These are phyloP conservation scores for Ophiocordyceps polyrhachis-furcata DNA, from an alignment of 2,329 filamentous ascomycete genomes.

Conservation along the genomic window DNA sequence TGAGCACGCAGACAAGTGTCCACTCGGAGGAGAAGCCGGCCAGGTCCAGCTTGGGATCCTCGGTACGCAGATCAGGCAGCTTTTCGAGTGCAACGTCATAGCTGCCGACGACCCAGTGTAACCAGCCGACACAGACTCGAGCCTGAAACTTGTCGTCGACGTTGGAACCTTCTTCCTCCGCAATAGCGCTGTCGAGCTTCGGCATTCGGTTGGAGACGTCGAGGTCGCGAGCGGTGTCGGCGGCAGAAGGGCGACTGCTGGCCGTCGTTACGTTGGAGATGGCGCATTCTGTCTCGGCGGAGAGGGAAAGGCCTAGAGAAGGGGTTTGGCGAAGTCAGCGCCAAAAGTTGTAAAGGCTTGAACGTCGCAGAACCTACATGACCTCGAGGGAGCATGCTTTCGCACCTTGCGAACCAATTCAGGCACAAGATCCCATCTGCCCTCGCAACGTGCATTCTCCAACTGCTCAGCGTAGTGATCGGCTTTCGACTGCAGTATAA, in stretches of 20 bases:
- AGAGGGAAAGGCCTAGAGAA: slow-evolving; percentile 43
- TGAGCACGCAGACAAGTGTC: slow-evolving; percentile 68
- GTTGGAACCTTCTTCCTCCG: slow-evolving; percentile 29
- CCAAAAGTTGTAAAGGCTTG: background rate
- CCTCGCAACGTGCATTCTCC: slow-evolving; percentile 73
- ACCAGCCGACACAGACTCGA: slow-evolving; percentile 65
- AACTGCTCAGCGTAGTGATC: slow-evolving; percentile 65
- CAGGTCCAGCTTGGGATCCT: slow-evolving; percentile 32
- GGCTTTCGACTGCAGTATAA: slow-evolving; percentile 48
- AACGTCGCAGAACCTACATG: slow-evolving; percentile 40
- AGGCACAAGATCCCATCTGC: slow-evolving; percentile 68
- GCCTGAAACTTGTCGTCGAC: slow-evolving; percentile 55
- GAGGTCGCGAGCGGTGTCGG: slow-evolving; percentile 22
- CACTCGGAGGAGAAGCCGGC: slow-evolving; percentile 45
- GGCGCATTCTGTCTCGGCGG: slow-evolving; percentile 49
- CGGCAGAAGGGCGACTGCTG: slow-evolving; percentile 22
- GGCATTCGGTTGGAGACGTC: slow-evolving; percentile 27
- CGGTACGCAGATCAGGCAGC: slow-evolving; percentile 43
- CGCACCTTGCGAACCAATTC: slow-evolving; percentile 84
- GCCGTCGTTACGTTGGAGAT: slow-evolving; percentile 34
- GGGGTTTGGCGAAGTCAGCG: background rate
- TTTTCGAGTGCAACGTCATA: slow-evolving; percentile 39
- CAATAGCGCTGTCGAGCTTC: slow-evolving; percentile 35
- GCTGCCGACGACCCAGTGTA: slow-evolving; percentile 62
- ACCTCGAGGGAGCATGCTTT: slow-evolving; percentile 75